Evolutionary conservation across 2,329 filamentous ascomycete genomes (phyloP).

Genomic region (Calonectria montana): DNA sequence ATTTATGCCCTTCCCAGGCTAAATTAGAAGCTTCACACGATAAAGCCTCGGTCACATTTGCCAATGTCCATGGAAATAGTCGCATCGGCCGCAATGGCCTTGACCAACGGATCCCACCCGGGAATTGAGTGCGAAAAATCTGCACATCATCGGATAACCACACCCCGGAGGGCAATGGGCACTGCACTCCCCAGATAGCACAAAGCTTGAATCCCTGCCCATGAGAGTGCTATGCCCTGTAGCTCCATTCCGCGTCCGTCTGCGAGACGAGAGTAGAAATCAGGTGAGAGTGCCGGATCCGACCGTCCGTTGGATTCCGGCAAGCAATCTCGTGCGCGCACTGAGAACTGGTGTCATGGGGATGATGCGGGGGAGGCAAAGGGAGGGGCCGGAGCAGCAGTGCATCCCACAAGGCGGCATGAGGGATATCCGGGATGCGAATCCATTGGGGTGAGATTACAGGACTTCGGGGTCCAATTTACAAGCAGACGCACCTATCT

Average conservation of each 20-base stretch:
- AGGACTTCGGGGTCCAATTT: neutral
- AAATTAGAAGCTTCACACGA: conserved; percentile 2
- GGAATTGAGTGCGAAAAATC: conserved; percentile 13
- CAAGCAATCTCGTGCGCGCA: conserved; percentile 20
- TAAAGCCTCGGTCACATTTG: neutral
- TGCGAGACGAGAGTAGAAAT: neutral
- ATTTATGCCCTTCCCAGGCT: neutral
- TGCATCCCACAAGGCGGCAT: neutral
- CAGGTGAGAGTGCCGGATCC: conserved; percentile 11
- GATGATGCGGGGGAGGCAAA: conserved; percentile 15
- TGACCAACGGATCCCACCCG: neutral
- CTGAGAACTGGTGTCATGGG: conserved; percentile 13
- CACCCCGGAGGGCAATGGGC: neutral
- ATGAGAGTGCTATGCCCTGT: neutral
- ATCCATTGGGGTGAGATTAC: neutral
- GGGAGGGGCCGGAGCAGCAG: neutral
- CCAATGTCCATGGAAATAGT: neutral
- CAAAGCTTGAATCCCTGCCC: neutral
- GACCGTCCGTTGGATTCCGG: conserved; percentile 21
- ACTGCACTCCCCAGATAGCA: neutral
- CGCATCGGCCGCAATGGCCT: neutral
- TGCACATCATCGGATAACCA: conserved; percentile 7
- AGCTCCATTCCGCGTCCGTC: neutral
- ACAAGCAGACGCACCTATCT: neutral
- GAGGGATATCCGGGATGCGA: conserved; percentile 9